Conservation (phyloP, 371 early-diverging fungal genomes). For the Rhizopus stolonifer region DNA sequence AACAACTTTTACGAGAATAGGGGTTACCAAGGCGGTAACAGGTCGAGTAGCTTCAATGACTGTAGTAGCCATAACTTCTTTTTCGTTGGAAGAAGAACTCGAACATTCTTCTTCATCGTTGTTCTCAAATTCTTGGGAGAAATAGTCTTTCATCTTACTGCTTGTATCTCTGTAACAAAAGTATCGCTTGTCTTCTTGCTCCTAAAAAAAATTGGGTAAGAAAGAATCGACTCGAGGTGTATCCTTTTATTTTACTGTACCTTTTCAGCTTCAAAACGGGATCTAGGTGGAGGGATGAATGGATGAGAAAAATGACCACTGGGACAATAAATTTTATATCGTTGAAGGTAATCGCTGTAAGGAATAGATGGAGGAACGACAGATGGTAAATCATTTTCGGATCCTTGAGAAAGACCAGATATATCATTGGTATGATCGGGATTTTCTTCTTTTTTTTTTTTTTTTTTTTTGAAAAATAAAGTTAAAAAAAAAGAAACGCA, state of each 20-base stretch:
- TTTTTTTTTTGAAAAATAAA: not conserved
- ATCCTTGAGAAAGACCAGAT: not conserved
- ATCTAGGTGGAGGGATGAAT: conserved; percentile 55
- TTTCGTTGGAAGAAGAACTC: conserved; percentile 10
- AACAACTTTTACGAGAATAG: conserved; percentile 71
- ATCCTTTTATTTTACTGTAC: conserved; percentile 10
- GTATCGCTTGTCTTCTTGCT: not conserved
- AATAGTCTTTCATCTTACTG: conserved; percentile 6
- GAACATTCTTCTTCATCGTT: conserved; percentile 10
- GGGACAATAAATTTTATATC: conserved; percentile 51
- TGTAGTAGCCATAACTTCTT: conserved; percentile 50
- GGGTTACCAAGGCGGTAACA: conserved; percentile 65
- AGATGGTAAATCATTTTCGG: conserved; percentile 10
- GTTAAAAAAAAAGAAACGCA: not conserved
- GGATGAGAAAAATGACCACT: conserved; percentile 44
- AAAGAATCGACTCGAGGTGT: not conserved
- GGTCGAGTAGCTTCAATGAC: conserved; percentile 62
- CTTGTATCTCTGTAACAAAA: not conserved
- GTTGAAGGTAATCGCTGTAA: conserved; percentile 64
- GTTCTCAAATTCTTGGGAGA: not conserved
- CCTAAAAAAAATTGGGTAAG: not conserved
- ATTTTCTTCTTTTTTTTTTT: not conserved
- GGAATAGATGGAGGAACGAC: conserved; percentile 65
- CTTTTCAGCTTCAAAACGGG: conserved; percentile 36
- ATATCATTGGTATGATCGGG: not conserved